A percentile compares a stretch with the other conserved stretches of the same genome.
Evolutionary conservation across 2,329 filamentous ascomycete species (phyloP).

Genomic region (Xylariaceae sp.): DNA sequence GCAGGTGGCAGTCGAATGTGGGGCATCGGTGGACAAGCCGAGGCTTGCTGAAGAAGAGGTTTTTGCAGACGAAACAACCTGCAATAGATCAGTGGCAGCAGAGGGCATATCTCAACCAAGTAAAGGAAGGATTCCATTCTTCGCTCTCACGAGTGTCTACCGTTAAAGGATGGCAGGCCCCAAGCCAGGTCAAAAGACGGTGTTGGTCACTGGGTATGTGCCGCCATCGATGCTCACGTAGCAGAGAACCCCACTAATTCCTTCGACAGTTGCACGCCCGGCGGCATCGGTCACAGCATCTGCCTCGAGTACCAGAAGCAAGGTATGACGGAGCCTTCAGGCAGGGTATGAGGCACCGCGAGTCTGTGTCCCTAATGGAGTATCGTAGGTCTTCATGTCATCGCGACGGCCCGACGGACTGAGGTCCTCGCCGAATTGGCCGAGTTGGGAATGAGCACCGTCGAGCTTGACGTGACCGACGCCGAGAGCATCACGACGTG

Average conservation of each 20-base stretch:
- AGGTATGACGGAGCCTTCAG: constrained; percentile 34
- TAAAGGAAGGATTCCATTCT: too few species aligned
- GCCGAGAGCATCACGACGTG: constrained; percentile 48
- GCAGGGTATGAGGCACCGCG: neutral
- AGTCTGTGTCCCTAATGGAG: neutral
- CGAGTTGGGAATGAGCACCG: constrained; percentile 45
- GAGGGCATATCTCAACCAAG: too few species aligned
- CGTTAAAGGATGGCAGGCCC: constrained; percentile 8
- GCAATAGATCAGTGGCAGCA: too few species aligned
- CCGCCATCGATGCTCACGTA: neutral
- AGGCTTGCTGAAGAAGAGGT: too few species aligned
- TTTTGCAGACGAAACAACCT: too few species aligned
- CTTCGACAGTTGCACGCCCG: constrained; percentile 50
- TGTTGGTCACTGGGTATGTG: constrained; percentile 23
- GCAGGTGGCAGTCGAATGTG: too few species aligned
- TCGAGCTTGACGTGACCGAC: constrained; percentile 54
- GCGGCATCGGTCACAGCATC: constrained; percentile 56
- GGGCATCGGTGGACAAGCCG: too few species aligned
- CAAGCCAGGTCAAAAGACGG: constrained; percentile 21
- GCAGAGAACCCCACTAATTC: neutral
- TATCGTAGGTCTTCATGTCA: constrained; percentile 48
- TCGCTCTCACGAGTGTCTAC: too few species aligned
- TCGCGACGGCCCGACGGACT: constrained; percentile 53
- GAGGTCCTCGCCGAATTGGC: constrained; percentile 47
- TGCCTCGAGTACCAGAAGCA: constrained; percentile 51